phyloP scores from a whole-genome alignment of 768 basidiomycete genomes.

The Cystoderma amianthinum region DNA sequence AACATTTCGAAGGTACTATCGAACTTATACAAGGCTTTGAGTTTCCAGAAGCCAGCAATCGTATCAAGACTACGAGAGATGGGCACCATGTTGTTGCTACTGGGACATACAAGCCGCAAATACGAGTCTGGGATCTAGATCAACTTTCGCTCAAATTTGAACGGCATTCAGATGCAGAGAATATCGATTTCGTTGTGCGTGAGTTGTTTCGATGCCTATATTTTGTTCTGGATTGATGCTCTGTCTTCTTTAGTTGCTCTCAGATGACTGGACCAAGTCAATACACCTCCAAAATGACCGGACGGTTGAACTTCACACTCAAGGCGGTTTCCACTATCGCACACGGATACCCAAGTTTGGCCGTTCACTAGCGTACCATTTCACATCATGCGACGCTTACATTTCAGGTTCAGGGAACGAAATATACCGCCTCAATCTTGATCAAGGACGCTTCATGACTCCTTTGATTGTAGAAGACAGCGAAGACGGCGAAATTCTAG shows the following conservation, averaged over 20 bases:
- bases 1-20: constrained; percentile 78
- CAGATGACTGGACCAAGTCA: constrained; percentile 99
- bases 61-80: constrained; percentile 84
- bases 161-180: constrained; percentile 92
- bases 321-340: constrained; percentile 87
- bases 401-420: constrained; percentile 81
- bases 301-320: constrained; percentile 91
- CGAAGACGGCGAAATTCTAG: constrained; percentile 52
- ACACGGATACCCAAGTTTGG: constrained; percentile 95
- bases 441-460: constrained; percentile 88
- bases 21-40: constrained; percentile 95
- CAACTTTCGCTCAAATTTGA: constrained; percentile 93
- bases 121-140: constrained; percentile 92
- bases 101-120: constrained; percentile 96
- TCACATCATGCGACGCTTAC: constrained; percentile 87
- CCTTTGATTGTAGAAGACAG: constrained; percentile 57
- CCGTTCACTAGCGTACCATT: constrained; percentile 88
- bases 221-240: constrained; percentile 6
- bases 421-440: constrained; percentile 90
- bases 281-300: constrained; percentile 94
- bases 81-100: constrained; percentile 92
- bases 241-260: constrained; percentile 59
- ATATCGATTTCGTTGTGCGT: constrained; percentile 97
- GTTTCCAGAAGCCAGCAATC: constrained; percentile 94
- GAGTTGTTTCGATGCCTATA: constrained; percentile 30